Conservation (phyloP, 805 yeast genomes). For the baker's yeast (Saccharomyces cerevisiae) region DNA sequence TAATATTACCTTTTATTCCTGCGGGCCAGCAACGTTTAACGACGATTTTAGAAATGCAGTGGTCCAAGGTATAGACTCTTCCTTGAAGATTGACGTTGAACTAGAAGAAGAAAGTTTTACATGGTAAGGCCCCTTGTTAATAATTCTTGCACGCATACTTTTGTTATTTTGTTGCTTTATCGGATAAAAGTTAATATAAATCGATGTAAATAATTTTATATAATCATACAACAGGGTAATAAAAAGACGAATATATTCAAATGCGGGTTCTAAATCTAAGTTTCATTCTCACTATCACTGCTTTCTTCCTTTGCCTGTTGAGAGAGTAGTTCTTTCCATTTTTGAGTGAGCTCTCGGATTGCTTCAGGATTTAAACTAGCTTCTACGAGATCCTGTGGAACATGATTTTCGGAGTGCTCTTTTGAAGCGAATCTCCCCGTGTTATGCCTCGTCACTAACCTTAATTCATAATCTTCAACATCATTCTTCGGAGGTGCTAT, state of each 20-base stretch:
- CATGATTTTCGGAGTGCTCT: conserved; percentile 84
- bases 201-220: background rate
- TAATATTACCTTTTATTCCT: conserved; percentile 45
- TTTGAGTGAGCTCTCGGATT: conserved; percentile 58
- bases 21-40: conserved; percentile 56
- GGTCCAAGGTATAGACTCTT: conserved; percentile 30
- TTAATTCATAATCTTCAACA: conserved; percentile 40
- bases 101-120: conserved; percentile 30
- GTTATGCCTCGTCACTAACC: conserved; percentile 63
- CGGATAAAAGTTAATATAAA: background rate
- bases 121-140: conserved; percentile 12
- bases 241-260: too few relatives aligned
- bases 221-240: background rate
- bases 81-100: conserved; percentile 24
- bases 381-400: conserved; percentile 84
- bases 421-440: conserved; percentile 69
- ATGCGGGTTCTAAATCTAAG: background rate
- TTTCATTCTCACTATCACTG: conserved; percentile 6
- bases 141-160: background rate
- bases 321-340: conserved; percentile 43
- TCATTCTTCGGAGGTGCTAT: conserved; percentile 5
- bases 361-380: conserved; percentile 63
- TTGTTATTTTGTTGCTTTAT: background rate
- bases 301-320: conserved; percentile 20
- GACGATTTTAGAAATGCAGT: conserved; percentile 47